These are phyloP conservation scores for Gnomoniopsis smithogilvyi DNA, from an alignment of 2,329 filamentous ascomycete species.

Conservation along the genomic window DNA sequence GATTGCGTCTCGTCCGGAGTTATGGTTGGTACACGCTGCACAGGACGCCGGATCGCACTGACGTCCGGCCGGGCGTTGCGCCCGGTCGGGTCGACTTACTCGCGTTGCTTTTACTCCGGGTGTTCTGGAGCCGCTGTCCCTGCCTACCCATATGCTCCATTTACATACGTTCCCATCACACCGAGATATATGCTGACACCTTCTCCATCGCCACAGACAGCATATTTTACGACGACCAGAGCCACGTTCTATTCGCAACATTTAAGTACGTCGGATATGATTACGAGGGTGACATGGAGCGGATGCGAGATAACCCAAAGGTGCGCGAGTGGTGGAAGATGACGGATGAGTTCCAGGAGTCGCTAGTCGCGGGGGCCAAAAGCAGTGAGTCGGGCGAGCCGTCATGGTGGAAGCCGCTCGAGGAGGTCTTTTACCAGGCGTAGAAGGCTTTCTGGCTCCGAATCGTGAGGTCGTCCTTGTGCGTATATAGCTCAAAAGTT, in stretches of 20 bases:
- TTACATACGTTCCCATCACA: too few relatives aligned
- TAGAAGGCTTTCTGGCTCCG: constrained; percentile 25
- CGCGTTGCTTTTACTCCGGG: not conserved
- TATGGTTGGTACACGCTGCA: not conserved
- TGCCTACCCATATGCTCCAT: not conserved
- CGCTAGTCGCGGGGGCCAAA: constrained; percentile 55
- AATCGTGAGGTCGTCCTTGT: not conserved
- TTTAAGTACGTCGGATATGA: constrained; percentile 78
- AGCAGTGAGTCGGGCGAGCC: constrained; percentile 57
- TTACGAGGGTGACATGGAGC: constrained; percentile 71
- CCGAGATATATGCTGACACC: not conserved
- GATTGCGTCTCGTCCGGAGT: not conserved
- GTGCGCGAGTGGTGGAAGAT: constrained; percentile 78
- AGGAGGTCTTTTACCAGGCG: constrained; percentile 65
- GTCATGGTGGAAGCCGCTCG: constrained; percentile 66
- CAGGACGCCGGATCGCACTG: not conserved
- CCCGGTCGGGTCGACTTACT: not conserved
- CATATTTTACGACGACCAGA: constrained; percentile 65
- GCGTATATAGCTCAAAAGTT: not conserved
- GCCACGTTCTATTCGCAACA: constrained; percentile 65
- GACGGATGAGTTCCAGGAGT: constrained; percentile 74
- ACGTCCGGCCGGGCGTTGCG: not conserved
- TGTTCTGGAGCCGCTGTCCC: not conserved
- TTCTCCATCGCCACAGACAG: constrained; percentile 52
- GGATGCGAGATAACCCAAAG: constrained; percentile 69